A percentile compares a stretch with the other conserved stretches of the same genome.
These are phyloP conservation scores for Gonapodya sp. DNA, from an alignment of 192 early-diverging fungal species.

Conservation along the genomic window DNA sequence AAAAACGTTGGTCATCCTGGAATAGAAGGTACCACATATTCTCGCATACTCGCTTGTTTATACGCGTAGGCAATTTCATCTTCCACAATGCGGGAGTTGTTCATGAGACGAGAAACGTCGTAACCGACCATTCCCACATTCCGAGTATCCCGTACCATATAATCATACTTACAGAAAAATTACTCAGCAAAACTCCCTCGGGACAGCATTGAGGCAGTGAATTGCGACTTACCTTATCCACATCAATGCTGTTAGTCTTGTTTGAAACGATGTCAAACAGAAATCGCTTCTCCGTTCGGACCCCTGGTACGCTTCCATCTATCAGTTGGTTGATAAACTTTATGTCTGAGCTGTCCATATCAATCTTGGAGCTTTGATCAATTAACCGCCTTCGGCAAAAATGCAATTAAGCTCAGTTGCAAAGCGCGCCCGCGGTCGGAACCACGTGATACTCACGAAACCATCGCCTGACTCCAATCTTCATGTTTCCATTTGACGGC, in stretches of 20 bases:
- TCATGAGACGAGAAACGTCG: not conserved
- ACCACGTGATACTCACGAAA: not conserved
- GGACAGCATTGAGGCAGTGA: no score
- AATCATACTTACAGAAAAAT: constrained; percentile 53
- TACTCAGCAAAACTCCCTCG: no score
- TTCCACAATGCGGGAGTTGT: not conserved
- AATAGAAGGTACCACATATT: not conserved
- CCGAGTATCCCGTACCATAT: constrained; percentile 54
- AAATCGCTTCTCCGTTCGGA: constrained; percentile 42
- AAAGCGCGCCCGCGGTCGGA: no score
- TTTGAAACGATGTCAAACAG: constrained; percentile 97
- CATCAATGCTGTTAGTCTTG: constrained; percentile 85
- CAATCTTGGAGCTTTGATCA: constrained; percentile 29
- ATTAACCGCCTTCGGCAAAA: constrained; percentile 31
- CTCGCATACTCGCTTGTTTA: not conserved
- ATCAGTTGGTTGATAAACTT: constrained; percentile 67
- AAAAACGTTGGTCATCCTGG: not conserved
- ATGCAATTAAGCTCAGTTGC: no score
- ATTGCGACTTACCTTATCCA: constrained; percentile 80
- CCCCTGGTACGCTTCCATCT: constrained; percentile 31
- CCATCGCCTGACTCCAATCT: not conserved
- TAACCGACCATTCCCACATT: constrained; percentile 49
- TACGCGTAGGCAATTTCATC: not conserved
- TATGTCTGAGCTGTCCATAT: constrained; percentile 46
- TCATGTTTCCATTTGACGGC: constrained; percentile 32